A percentile compares a stretch with the other conserved stretches of the same genome.
phyloP scores from a whole-genome alignment of 805 yeast species.

The Candida caryicola region DNA sequence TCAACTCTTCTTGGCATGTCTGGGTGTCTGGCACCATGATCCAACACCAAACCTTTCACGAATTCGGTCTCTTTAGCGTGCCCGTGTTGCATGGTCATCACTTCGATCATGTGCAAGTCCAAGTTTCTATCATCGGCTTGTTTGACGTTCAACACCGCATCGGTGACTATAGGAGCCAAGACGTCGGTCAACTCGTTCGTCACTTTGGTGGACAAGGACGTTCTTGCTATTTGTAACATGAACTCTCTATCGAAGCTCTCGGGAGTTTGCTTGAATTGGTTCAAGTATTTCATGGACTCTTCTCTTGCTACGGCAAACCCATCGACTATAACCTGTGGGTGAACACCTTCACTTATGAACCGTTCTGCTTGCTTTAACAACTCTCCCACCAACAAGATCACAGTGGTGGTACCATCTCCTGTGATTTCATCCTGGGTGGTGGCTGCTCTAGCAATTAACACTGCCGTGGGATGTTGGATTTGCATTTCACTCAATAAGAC shows the following conservation, averaged over 20 bases:
- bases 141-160: constrained; percentile 83
- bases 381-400: constrained; percentile 91
- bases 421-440: constrained; percentile 98
- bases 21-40: constrained; percentile 98
- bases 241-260: constrained; percentile 77
- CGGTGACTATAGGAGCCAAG: constrained; percentile 91
- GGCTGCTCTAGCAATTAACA: constrained; percentile 84
- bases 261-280: constrained; percentile 54
- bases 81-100: constrained; percentile 96
- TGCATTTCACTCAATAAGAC: constrained; percentile 95
- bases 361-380: constrained; percentile 92
- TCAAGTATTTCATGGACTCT: constrained; percentile 67
- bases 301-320: constrained; percentile 91
- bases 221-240: constrained; percentile 85
- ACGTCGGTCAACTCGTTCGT: constrained; percentile 71
- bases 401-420: constrained; percentile 99
- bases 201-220: constrained; percentile 87
- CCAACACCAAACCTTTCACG: constrained; percentile 86
- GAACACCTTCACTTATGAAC: constrained; percentile 88
- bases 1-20: constrained; percentile 92
- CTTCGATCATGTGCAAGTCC: constrained; percentile 96
- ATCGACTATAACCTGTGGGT: constrained; percentile 90
- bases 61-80: constrained; percentile 79
- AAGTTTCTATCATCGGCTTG: constrained; percentile 46
- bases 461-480: constrained; percentile 58